These are phyloP conservation scores for Chernovozyma sophiae-reginae DNA, from an alignment of 1,139 yeast genomes.

Conservation along the genomic window DNA sequence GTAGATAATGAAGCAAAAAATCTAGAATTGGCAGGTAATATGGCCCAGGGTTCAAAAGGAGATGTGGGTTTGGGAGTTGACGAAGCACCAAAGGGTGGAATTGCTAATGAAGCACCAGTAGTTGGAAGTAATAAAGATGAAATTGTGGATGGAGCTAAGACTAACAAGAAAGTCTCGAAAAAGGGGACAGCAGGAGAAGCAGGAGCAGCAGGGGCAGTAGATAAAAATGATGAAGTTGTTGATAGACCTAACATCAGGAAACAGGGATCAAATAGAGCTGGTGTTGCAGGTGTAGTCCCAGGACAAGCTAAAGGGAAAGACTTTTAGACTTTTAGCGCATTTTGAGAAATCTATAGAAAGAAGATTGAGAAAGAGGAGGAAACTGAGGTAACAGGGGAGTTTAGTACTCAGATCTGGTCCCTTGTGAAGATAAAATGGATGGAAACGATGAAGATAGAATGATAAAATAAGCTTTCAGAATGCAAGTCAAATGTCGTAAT, in stretches of 20 bases:
- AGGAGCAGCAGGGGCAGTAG: neutral
- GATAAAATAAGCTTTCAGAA: too few relatives aligned
- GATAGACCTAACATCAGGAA: too few relatives aligned
- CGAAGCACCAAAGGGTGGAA: constrained; percentile 50
- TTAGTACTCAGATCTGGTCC: too few relatives aligned
- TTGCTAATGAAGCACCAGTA: constrained; percentile 45
- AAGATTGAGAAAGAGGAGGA: too few relatives aligned
- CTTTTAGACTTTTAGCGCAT: too few relatives aligned
- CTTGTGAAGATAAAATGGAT: too few relatives aligned
- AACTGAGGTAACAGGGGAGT: too few relatives aligned
- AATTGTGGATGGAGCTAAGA: constrained; percentile 14
- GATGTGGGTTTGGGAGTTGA: constrained; percentile 40
- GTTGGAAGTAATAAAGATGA: constrained; percentile 42
- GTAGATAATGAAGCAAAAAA: constrained; percentile 29
- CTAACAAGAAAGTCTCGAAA: neutral
- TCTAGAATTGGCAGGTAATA: constrained; percentile 37
- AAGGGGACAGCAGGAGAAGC: neutral
- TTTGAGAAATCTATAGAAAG: too few relatives aligned
- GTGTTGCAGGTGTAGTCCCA: neutral
- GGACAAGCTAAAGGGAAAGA: too few relatives aligned
- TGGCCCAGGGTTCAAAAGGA: constrained; percentile 41
- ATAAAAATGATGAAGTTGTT: neutral
- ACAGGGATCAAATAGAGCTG: neutral
- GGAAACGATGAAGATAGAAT: too few relatives aligned
- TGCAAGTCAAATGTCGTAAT: too few relatives aligned